Evolutionary conservation across 768 basidiomycete genomes (phyloP).

Genomic region (Terana coerulea): DNA sequence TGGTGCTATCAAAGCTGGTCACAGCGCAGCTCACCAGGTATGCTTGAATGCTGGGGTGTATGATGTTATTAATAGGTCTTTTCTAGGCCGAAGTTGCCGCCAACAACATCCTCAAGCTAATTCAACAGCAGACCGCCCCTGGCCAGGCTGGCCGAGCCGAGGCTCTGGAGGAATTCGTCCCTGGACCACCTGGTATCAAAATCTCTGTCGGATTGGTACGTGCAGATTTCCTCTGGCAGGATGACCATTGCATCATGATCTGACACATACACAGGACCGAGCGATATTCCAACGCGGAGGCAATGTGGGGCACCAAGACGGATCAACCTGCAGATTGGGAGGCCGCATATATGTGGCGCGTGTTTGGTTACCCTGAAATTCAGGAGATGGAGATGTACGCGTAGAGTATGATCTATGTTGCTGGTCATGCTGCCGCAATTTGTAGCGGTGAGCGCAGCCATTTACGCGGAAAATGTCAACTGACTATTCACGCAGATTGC

Average conservation of each 20-base stretch:
- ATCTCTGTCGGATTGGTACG: constrained; percentile 56
- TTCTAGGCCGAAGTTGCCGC: constrained; percentile 46
- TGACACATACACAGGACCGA: constrained; percentile 28
- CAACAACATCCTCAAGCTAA: constrained; percentile 47
- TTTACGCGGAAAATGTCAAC: no score
- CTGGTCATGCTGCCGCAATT: background rate
- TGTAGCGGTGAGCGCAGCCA: background rate
- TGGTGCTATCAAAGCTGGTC: constrained; percentile 57
- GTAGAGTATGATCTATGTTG: background rate
- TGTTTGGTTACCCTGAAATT: constrained; percentile 15
- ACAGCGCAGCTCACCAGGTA: constrained; percentile 50
- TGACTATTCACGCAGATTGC: no score
- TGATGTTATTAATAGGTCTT: constrained; percentile 7
- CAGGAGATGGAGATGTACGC: background rate
- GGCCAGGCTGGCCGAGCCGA: background rate
- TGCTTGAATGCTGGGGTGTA: background rate
- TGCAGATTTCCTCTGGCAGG: no score
- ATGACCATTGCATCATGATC: background rate
- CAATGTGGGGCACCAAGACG: constrained; percentile 36
- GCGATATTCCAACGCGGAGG: constrained; percentile 45
- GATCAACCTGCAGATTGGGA: constrained; percentile 46
- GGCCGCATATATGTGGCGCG: constrained; percentile 43
- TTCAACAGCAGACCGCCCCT: constrained; percentile 23
- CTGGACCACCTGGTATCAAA: constrained; percentile 52
- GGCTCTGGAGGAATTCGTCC: constrained; percentile 40